Base-by-base conservation (phyloP, 2,329 filamentous ascomycete genomes). In the Scedosporium aurantiacum region DNA sequence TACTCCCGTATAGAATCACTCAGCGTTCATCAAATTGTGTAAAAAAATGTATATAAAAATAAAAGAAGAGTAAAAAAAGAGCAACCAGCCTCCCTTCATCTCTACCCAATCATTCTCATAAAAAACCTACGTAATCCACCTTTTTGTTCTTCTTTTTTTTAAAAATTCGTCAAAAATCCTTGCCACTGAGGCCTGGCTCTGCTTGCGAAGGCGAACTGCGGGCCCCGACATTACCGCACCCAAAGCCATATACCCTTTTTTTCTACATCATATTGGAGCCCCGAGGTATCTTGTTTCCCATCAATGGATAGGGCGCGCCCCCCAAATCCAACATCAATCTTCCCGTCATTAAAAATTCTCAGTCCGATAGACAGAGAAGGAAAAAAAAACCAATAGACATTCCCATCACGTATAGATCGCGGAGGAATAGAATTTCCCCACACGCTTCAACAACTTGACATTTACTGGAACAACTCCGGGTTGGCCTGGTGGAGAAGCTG, bases 401-500 rank as follows among this genome's bases (percentile, higher is more conserved):
- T 54, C 23, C 23, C 23, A 27, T 54, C 50, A 16, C n/a, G 50
- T 27, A 12, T 54, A 23, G 10, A 10, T 2, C 2, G 18, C 23
- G 12, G 12, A 21, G 50, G 21, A 5, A 14, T 12, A 25, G 18
- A 23, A 3, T 14, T 5, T 6, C 40, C 43, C 12, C 50, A 23
- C 50, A 54, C n/a, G n/a, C 32, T 37, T 12, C 32, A 12, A 37
- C 32, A 47, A 2, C 43, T 16, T 16, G 27, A 2, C 8, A 16
- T 54, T 32, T 55, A 41, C 47, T 41, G 58, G 58, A 74, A 64
- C 37, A 73, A 62, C 41, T 70, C 67, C 2, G 73, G 69, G 65
- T 72, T 69, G 21, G 69, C 68, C 67, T 73, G 72, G 68, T 71
- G 75, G 60, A 81, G 70, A 25, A 72, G 69, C 70, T 75, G 76